Conservation (phyloP, 306 rosid genomes). For the Elaeagnus macrophylla region DNA sequence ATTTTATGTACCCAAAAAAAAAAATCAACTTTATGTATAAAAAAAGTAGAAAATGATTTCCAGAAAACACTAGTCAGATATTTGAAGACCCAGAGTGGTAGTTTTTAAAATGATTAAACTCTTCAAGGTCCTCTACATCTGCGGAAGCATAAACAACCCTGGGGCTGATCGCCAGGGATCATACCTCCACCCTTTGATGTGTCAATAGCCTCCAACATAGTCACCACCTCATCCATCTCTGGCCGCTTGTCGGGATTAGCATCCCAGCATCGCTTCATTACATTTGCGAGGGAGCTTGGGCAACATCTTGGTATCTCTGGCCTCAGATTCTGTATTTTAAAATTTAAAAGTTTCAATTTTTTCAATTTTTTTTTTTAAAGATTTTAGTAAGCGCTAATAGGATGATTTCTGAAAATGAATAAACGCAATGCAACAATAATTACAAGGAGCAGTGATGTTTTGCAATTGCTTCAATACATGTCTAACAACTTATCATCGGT, state of each 20-base stretch:
- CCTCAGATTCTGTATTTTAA: constrained; percentile 62
- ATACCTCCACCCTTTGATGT: constrained; percentile 96
- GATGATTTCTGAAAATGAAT: too few species aligned
- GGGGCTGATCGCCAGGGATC: constrained; percentile 89
- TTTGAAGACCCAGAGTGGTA: too few species aligned
- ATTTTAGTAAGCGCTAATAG: neutral
- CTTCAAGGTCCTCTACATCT: constrained; percentile 69
- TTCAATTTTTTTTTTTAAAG: neutral
- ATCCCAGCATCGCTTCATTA: constrained; percentile 98
- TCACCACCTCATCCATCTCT: constrained; percentile 90
- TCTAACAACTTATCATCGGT: too few species aligned
- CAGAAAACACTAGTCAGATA: too few species aligned
- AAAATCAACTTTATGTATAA: too few species aligned
- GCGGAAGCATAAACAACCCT: constrained; percentile 83
- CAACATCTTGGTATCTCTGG: constrained; percentile 98
- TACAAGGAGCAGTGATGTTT: too few species aligned
- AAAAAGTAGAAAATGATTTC: too few species aligned
- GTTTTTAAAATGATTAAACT: constrained; percentile 1
- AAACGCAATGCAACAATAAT: too few species aligned
- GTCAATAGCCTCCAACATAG: constrained; percentile 86
- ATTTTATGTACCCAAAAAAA: too few species aligned
- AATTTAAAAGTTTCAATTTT: constrained; percentile 1
- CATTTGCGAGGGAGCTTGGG: constrained; percentile 80
- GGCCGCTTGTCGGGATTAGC: constrained; percentile 89
- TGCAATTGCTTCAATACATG: too few species aligned